Percentiles rank a stretch among this genome's conserved stretches.
Evolutionary conservation across 2,329 filamentous ascomycete species (phyloP).

Genomic region (Eurotiales sp.): DNA sequence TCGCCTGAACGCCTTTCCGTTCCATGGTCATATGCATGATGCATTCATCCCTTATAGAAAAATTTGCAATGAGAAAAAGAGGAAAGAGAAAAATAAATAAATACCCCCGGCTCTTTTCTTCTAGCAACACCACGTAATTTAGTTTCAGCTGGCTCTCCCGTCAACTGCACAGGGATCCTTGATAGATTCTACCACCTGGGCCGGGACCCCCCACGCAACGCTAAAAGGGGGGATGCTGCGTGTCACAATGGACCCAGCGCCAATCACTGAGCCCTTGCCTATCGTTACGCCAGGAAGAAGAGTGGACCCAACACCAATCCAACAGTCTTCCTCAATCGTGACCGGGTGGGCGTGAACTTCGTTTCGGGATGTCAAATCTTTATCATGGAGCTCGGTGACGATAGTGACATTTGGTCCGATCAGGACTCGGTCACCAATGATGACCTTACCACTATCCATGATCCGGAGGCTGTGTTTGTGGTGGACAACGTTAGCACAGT

Average conservation of each 20-base stretch:
- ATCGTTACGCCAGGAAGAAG: constrained; percentile 37
- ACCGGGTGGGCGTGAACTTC: constrained; percentile 46
- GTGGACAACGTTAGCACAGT: background rate
- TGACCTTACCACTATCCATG: constrained; percentile 48
- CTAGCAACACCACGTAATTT: background rate
- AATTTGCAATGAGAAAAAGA: constrained; percentile 2
- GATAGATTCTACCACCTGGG: constrained; percentile 17
- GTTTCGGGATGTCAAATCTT: constrained; percentile 41
- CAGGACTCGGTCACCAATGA: constrained; percentile 48
- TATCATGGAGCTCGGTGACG: constrained; percentile 48
- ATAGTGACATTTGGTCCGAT: constrained; percentile 50
- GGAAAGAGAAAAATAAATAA: no score
- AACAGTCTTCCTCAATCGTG: constrained; percentile 41
- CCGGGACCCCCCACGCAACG: constrained; percentile 38
- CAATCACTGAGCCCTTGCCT: constrained; percentile 33
- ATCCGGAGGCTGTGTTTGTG: constrained; percentile 25
- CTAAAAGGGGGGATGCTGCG: constrained; percentile 24
- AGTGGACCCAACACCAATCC: constrained; percentile 44
- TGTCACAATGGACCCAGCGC: constrained; percentile 31
- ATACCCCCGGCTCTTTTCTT: no score
- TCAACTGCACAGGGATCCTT: background rate
- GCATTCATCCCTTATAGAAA: constrained; percentile 1
- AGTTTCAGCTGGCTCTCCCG: background rate
- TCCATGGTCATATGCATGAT: constrained; percentile 7
- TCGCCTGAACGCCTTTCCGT: background rate